Conservation (phyloP, 331 rosid species). For the Acacia pycnantha region DNA sequence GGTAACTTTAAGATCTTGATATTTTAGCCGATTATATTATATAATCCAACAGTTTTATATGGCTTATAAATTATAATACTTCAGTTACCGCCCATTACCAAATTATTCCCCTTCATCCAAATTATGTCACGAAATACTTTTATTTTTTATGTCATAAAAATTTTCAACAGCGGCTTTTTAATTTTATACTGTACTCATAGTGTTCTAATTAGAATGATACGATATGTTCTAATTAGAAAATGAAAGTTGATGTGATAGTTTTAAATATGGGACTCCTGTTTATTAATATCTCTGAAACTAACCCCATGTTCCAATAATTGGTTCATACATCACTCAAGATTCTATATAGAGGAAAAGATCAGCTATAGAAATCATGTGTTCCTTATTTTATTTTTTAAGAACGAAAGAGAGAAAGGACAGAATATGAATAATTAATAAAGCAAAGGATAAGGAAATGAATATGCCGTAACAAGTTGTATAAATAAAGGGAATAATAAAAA, state of each 20-base stretch:
- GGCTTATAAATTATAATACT: not conserved
- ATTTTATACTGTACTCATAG: too few species aligned
- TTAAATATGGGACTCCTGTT: not conserved
- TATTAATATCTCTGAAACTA: not conserved
- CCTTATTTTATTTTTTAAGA: not conserved
- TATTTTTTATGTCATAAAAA: not conserved
- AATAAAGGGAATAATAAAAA: not conserved
- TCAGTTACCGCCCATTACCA: not conserved
- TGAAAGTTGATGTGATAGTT: not conserved
- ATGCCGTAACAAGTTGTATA: not conserved
- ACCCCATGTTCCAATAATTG: not conserved
- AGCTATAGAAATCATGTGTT: not conserved
- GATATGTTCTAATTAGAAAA: not conserved
- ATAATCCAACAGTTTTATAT: not conserved
- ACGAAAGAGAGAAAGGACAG: not conserved
- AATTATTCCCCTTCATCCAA: not conserved
- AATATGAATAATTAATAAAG: not conserved
- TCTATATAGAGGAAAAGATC: not conserved
- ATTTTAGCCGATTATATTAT: not conserved
- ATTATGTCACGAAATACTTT: not conserved
- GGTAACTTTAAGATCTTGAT: not conserved
- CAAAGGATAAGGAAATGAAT: not conserved
- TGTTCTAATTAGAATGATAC: not conserved
- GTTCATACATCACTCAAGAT: not conserved
- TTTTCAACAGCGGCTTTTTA: not conserved